These are phyloP conservation scores for Fusarium nanum DNA, from an alignment of 2,329 filamentous ascomycete species.

Conservation along the genomic window DNA sequence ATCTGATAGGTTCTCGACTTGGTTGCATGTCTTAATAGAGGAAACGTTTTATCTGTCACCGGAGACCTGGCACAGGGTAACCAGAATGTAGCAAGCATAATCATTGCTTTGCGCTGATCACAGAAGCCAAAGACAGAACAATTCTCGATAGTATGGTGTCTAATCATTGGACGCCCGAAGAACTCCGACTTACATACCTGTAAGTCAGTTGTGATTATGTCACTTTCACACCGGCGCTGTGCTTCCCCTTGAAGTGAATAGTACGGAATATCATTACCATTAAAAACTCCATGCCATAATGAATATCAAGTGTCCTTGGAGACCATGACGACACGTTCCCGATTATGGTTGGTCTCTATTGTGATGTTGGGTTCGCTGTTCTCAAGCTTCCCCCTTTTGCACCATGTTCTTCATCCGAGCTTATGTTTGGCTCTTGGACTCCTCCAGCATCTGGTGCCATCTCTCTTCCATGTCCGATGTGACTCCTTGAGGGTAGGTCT, in stretches of 20 bases:
- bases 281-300: neutral
- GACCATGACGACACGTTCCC: neutral
- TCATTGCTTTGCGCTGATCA: neutral
- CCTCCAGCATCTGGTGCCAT: constrained; percentile 52
- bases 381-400: neutral
- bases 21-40: neutral
- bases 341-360: neutral
- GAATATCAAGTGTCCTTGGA: neutral
- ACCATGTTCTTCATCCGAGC: neutral
- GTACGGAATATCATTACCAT: neutral
- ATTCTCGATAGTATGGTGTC: too few relatives aligned
- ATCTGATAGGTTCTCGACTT: neutral
- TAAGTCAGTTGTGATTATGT: neutral
- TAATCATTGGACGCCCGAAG: neutral
- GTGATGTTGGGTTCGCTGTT: neutral
- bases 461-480: constrained; percentile 56
- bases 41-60: neutral
- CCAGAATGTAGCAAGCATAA: neutral
- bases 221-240: neutral
- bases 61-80: neutral
- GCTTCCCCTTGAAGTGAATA: neutral
- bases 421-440: constrained; percentile 19
- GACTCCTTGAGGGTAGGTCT: constrained; percentile 53
- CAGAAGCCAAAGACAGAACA: neutral
- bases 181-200: neutral